These are phyloP conservation scores for Mortierella sp. DNA, from an alignment of 371 early-diverging fungal genomes.

Conservation along the genomic window DNA sequence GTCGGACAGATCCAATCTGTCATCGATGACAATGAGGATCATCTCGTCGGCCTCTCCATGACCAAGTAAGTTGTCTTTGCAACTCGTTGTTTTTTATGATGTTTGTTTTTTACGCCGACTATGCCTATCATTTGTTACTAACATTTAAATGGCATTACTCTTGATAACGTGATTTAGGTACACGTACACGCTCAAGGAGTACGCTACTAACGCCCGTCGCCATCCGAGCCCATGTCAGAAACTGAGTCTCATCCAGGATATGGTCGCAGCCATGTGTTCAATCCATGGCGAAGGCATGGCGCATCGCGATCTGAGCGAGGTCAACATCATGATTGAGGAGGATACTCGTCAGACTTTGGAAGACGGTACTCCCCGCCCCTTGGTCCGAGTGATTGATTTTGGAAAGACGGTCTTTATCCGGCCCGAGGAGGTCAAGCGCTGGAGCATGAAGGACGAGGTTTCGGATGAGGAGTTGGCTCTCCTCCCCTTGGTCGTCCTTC, in stretches of 20 bases:
- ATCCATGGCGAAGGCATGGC: constrained; percentile 71
- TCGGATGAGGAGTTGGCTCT: constrained; percentile 61
- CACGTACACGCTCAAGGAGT: constrained; percentile 70
- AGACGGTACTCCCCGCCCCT: constrained; percentile 64
- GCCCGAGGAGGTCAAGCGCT: constrained; percentile 60
- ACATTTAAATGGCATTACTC: not conserved
- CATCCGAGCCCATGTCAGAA: constrained; percentile 72
- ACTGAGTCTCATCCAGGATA: constrained; percentile 66
- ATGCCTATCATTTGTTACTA: not conserved
- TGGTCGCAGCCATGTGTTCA: constrained; percentile 64
- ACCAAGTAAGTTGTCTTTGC: constrained; percentile 44
- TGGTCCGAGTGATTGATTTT: constrained; percentile 72
- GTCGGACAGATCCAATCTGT: constrained; percentile 56
- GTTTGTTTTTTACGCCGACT: not conserved
- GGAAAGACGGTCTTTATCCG: constrained; percentile 68
- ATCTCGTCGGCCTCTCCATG: constrained; percentile 56
- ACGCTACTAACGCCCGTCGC: constrained; percentile 64
- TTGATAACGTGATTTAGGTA: constrained; percentile 48
- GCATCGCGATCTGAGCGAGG: constrained; percentile 74
- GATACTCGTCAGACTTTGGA: constrained; percentile 57
- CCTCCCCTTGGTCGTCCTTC: constrained; percentile 64
- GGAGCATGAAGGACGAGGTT: constrained; percentile 66
- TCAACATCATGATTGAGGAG: constrained; percentile 78
- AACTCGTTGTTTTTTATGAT: not conserved
- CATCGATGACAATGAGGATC: constrained; percentile 46